Evolutionary conservation across 2,329 filamentous ascomycete genomes (phyloP), one percentile per base, ranked within the genome.

Genomic region (Curvularia verruculosa): DNA sequence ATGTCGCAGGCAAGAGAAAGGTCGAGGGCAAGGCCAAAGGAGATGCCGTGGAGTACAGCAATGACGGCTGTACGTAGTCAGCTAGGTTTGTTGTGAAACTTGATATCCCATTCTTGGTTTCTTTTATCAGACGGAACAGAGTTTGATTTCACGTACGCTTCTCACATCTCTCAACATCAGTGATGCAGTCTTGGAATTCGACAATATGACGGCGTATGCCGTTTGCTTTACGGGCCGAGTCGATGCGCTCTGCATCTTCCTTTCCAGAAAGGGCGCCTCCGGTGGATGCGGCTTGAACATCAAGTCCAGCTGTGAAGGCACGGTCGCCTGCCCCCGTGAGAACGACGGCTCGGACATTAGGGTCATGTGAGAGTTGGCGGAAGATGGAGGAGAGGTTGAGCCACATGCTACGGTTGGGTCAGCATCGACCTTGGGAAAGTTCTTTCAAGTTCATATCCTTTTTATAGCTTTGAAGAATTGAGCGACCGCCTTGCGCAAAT

Each of bases 231-330:
- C 91, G 84, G 2, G 89, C 89, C 0, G 81, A 74, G 72, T 96
- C 92, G 10, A 57, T 63, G n/a, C 37, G 31, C 19, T 18, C 34
- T 5, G 23, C 34, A 15, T 28, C 23, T 10, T 59, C 31, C 28
- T 84, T 64, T 13, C 54, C 34, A 3, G 65, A 44, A 19, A 85
- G 69, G 1, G 81, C 76, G 31, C 82, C 81, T 29, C 82, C 81
- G 66, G 85, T 69, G 12, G 82, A 83, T 12, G 89, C 89, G 7
- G 88, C 87, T 71, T 89, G 69, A 5, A 97, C 89, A 75, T 98
- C 94, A 19, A 98, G 81, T 0, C 94, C 94, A 0, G 91, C 83
- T 2, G 90, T 93, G 80, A 97, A 98, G 28, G 91, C 93, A 65
- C 87, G 85, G 43, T 91, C 87, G 39, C 94, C 94, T 19, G 89